Evolutionary conservation across 208 protist genomes (phyloP), one percentile per base, ranked within the genome.

Genomic region (Acanthamoeba lugdunensis): DNA sequence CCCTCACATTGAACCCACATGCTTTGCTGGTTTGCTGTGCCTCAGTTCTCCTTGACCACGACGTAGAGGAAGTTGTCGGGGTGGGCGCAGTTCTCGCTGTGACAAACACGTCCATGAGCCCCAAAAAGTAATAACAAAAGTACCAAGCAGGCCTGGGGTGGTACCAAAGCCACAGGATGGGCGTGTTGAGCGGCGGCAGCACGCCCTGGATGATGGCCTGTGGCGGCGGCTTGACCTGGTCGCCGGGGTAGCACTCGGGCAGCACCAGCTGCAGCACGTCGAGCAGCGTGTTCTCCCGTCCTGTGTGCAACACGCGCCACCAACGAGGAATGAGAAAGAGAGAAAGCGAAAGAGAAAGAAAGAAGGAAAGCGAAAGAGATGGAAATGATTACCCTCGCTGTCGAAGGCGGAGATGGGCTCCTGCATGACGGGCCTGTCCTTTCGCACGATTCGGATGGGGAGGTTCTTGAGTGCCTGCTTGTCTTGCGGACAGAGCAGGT

Each of bases 11-110:
- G n/a, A n/a, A n/a, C n/a, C n/a, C n/a, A n/a, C n/a, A n/a, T n/a
- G n/a, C n/a, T n/a, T n/a, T n/a, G n/a, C n/a, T n/a, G n/a, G n/a
- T n/a, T n/a, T n/a, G n/a, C n/a, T n/a, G 13, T 2, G 2, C 23
- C 7, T 45, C 37, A 52, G 50, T 87, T 87, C 50, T 90, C 85
- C 23, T 90, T 90, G 28, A 90, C 25, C 8, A 90, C 85, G 7
- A 90, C 30, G 58, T 90, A 90, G 23, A 90, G 85, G 41, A 90
- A 90, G 61, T 90, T 90, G 63, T 90, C 85, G 18, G 85, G 85
- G 61, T 90, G 85, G 28, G 33, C 23, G 85, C 85, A 90, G 63
- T 90, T 67, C 85, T 90, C 79, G 48, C 79, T 87, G 25, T 48
- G 58, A 18, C 18, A 11, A 1, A 63, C 58, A 5, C 58, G 58